Base-by-base conservation (phyloP, 1,284 basidiomycete genomes). In the Puccinia polysora region DNA sequence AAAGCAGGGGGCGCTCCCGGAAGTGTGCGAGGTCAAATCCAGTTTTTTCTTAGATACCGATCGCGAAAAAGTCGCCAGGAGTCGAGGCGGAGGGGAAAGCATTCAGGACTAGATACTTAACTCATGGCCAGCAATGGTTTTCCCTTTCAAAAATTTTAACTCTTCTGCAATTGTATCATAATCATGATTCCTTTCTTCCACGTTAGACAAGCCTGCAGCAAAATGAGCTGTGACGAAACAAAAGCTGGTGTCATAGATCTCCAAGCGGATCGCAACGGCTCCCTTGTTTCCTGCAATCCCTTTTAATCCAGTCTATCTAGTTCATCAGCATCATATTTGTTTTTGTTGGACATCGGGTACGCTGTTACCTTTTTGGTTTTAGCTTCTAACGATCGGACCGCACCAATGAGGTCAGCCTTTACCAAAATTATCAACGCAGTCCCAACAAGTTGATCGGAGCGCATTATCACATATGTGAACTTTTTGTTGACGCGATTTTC, bases 181-280 rank as follows among this genome's bases (percentile, higher is more conserved):
- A 80, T 99, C 96, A 34, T 87, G 85, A 77, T 97, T 95, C 18
- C 96, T 85, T 79, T 98, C 95, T 25, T 89, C 88, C 10, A 90
- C 84, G 77, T 95, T 96, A 5, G 84, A 79, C 77, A 95, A 92
- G 2, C 96, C 96, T 5, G 96, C 94, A 15, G 96, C 93, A 56
- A 98, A 84, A 81, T 98, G 96, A 0, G 91, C 90, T 0, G 95
- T 97, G 76, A 99, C 82, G 81, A 98, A 93, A 81, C 96, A 98
- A 77, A 98, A 88, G 58, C 86, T 89, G 5, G 93, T 90, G 78
- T 96, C 92, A 77, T 89, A 85, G 76, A 91, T 89, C 50, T 97
- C 89, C 73, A 99, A 83, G 23, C 96, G 87, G 75, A 99, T 90
- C 2, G 89, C 93, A 6, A 96, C 90, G 10, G 91, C 94, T 20